Conservation (phyloP, 2,329 filamentous ascomycete species). For the Penicillium digitatum region DNA sequence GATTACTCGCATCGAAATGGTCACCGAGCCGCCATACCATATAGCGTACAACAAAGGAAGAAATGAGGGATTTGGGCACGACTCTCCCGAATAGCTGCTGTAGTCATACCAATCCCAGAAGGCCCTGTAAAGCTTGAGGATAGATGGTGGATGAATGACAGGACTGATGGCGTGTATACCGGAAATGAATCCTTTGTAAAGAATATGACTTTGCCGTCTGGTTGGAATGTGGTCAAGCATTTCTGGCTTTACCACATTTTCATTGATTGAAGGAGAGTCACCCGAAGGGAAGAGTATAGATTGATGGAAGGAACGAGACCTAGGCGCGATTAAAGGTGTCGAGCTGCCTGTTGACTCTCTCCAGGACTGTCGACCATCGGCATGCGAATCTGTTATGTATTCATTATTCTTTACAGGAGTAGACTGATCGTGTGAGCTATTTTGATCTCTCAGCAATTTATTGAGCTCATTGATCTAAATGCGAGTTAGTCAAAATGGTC, state of each 20-base stretch:
- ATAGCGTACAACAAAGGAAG: conserved; percentile 46
- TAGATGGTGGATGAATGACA: conserved; percentile 43
- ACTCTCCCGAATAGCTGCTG: conserved; percentile 33
- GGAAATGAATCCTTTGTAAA: conserved; percentile 48
- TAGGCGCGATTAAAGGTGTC: conserved; percentile 6
- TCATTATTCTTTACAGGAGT: conserved; percentile 22
- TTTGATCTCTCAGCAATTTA: conserved; percentile 42
- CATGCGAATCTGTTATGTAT: conserved; percentile 19
- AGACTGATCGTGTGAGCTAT: conserved; percentile 32
- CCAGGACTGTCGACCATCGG: conserved; percentile 19
- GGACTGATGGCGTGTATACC: conserved; percentile 47
- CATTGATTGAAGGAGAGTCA: conserved; percentile 34
- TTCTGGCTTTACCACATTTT: conserved; percentile 36
- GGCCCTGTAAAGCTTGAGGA: conserved; percentile 40
- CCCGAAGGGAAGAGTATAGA: conserved; percentile 38
- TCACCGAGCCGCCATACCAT: conserved; percentile 48
- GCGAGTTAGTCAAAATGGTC: neutral
- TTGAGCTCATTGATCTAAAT: conserved; percentile 44
- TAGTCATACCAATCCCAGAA: conserved; percentile 48
- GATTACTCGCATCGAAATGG: conserved; percentile 41
- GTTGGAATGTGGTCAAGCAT: conserved; percentile 44
- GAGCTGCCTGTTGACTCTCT: conserved; percentile 18
- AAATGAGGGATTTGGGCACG: conserved; percentile 41
- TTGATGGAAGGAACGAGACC: conserved; percentile 33
- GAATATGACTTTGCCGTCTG: conserved; percentile 44